phyloP scores from a whole-genome alignment of 805 yeast genomes.

The Candida krabiensis region DNA sequence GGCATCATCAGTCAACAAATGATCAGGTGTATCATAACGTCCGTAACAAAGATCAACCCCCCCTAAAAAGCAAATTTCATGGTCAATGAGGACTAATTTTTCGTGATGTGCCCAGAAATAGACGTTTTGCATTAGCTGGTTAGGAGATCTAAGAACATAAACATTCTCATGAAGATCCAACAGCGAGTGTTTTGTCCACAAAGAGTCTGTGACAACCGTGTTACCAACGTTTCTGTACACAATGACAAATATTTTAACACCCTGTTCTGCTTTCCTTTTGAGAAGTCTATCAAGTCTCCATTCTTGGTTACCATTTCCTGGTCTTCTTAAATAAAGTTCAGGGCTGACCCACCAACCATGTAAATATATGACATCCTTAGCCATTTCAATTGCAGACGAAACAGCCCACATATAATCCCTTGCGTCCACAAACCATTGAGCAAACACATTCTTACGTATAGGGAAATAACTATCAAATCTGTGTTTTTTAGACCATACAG shows the following conservation, averaged over 20 bases:
- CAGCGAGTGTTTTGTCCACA: slow-evolving; percentile 92
- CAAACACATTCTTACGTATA: slow-evolving; percentile 76
- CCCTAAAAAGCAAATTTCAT: slow-evolving; percentile 86
- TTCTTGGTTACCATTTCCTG: slow-evolving; percentile 92
- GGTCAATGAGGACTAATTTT: slow-evolving; percentile 82
- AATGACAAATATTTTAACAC: slow-evolving; percentile 90
- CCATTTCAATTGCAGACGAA: slow-evolving; percentile 88
- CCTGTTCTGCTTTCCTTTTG: slow-evolving; percentile 88
- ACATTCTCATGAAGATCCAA: slow-evolving; percentile 82
- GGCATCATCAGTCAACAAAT: slow-evolving; percentile 76
- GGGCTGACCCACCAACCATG: slow-evolving; percentile 99
- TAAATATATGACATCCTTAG: slow-evolving; percentile 87
- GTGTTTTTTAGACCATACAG: slow-evolving; percentile 71
- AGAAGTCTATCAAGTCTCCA: slow-evolving; percentile 88
- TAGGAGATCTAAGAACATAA: slow-evolving; percentile 91
- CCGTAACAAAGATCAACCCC: slow-evolving; percentile 97
- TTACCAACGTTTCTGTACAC: slow-evolving; percentile 92
- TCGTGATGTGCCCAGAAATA: slow-evolving; percentile 99
- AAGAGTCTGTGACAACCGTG: slow-evolving; percentile 90
- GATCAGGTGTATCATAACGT: slow-evolving; percentile 95
- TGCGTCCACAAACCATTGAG: slow-evolving; percentile 93
- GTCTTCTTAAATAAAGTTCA: slow-evolving; percentile 87
- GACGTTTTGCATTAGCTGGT: slow-evolving; percentile 89
- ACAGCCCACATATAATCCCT: slow-evolving; percentile 97
- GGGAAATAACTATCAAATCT: slow-evolving; percentile 94